These are phyloP conservation scores for Postia placenta DNA, from an alignment of 768 basidiomycete genomes.

Conservation along the genomic window DNA sequence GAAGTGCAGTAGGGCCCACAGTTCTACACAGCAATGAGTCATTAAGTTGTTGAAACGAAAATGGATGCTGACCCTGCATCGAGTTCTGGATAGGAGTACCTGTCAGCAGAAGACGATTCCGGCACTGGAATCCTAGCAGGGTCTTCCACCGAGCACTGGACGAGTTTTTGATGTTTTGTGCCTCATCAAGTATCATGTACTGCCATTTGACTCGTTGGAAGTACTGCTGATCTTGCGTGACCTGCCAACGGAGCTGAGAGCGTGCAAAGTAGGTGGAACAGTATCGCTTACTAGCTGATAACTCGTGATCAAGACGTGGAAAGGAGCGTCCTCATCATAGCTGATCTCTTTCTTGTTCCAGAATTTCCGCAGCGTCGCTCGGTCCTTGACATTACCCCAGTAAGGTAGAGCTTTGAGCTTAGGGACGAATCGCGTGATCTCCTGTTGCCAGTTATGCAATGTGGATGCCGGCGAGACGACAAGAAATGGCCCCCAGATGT, in stretches of 20 bases:
- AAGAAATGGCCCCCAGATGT: conserved; percentile 99
- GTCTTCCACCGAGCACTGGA: conserved; percentile 97
- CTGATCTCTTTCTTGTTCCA: conserved; percentile 98
- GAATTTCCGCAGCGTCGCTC: conserved; percentile 89
- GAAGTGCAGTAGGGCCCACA: conserved; percentile 98
- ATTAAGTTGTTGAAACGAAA: background rate
- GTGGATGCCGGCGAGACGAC: conserved; percentile 97
- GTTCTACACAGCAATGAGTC: conserved; percentile 43
- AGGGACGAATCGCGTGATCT: conserved; percentile 93
- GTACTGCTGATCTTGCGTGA: conserved; percentile 96
- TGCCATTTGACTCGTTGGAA: conserved; percentile 99
- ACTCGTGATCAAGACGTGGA: conserved; percentile 94
- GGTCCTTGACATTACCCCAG: conserved; percentile 97
- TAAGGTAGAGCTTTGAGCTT: conserved; percentile 92
- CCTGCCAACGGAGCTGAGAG: conserved; percentile 34
- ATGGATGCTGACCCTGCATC: conserved; percentile 76
- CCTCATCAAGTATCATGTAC: conserved; percentile 99
- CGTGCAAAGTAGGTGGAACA: background rate
- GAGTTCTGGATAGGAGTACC: conserved; percentile 99
- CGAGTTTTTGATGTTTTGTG: conserved; percentile 99
- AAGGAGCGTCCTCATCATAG: conserved; percentile 91
- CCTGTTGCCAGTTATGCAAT: conserved; percentile 99
- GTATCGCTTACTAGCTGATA: conserved; percentile 75
- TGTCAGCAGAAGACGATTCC: conserved; percentile 90
- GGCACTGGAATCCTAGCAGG: conserved; percentile 88